A percentile compares a stretch with the other conserved stretches of the same genome.
phyloP scores from a whole-genome alignment of 2,329 filamentous ascomycete species.

The Exserohilum rostratum region DNA sequence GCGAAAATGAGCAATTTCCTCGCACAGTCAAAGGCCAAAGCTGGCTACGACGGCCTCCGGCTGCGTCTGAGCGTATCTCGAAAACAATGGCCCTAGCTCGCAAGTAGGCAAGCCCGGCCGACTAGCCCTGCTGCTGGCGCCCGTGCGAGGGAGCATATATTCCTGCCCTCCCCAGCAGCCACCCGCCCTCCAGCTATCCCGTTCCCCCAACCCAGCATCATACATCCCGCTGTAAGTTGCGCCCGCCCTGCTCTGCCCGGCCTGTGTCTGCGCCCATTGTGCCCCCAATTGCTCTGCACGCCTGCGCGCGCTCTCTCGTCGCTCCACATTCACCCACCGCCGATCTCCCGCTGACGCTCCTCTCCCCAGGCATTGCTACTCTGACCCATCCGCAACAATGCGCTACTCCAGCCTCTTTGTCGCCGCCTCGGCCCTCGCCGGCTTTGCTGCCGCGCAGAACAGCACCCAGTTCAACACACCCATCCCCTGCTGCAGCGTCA shows the following conservation, averaged over 20 bases:
- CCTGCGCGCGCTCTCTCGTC: conserved; percentile 3
- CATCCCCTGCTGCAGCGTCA: conserved; percentile 51
- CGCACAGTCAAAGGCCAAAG: conserved; percentile 6
- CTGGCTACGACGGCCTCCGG: conserved; percentile 10
- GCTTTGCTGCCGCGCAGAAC: conserved; percentile 55
- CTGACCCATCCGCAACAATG: conserved; percentile 48
- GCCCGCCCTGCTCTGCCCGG: neutral
- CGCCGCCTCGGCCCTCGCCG: conserved; percentile 55
- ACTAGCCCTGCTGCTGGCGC: conserved; percentile 22
- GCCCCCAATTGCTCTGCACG: conserved; percentile 3
- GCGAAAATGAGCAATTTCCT: conserved; percentile 28
- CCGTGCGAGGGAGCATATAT: conserved; percentile 23
- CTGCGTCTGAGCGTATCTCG: conserved; percentile 35
- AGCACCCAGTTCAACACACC: conserved; percentile 33
- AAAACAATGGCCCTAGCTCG: conserved; percentile 23
- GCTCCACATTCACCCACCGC: conserved; percentile 12
- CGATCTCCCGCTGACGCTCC: conserved; percentile 34
- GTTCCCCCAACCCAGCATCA: conserved; percentile 18
- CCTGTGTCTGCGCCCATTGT: conserved; percentile 14
- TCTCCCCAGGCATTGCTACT: conserved; percentile 47
- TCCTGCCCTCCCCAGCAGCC: conserved; percentile 22
- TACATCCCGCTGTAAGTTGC: conserved; percentile 23
- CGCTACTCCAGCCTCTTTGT: conserved; percentile 55
- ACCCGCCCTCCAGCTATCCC: conserved; percentile 17
- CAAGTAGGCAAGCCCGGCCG: conserved; percentile 13